Evolutionary conservation across 2,329 filamentous ascomycete species (phyloP).

Genomic region (Stachybotrys echinatus): DNA sequence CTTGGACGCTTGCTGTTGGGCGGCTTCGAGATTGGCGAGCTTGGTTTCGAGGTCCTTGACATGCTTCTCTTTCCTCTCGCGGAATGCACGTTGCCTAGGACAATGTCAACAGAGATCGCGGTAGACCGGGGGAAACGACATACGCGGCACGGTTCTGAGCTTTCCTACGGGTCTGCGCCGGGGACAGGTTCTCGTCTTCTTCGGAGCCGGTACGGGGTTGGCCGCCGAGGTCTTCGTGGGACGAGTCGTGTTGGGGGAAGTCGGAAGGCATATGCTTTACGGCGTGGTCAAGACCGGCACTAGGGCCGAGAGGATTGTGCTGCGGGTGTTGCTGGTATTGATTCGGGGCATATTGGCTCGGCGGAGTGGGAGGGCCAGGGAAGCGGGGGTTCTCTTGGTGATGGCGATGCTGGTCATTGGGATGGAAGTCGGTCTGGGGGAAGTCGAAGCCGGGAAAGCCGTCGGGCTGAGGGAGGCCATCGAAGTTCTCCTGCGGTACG

Average conservation of each 20-base stretch:
- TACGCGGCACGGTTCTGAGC: conserved; percentile 59
- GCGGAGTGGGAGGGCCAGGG: conserved; percentile 47
- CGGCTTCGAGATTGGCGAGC: conserved; percentile 69
- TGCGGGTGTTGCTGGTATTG: conserved; percentile 15
- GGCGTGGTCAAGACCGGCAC: conserved; percentile 12
- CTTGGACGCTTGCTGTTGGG: conserved; percentile 64
- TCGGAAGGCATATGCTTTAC: conserved; percentile 7
- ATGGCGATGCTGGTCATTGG: too few species aligned
- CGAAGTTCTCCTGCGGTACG: conserved; percentile 44
- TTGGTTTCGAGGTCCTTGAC: conserved; percentile 91
- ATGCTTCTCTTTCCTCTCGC: conserved; percentile 90
- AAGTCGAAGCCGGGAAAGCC: conserved; percentile 44
- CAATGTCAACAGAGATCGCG: neutral
- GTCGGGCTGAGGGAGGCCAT: conserved; percentile 40
- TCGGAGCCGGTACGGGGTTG: conserved; percentile 39
- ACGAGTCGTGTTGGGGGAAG: conserved; percentile 26
- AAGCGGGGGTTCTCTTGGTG: conserved; percentile 25
- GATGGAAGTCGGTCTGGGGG: conserved; percentile 28
- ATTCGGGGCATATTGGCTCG: conserved; percentile 30
- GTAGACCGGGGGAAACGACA: conserved; percentile 22
- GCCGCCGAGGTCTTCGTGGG: conserved; percentile 25
- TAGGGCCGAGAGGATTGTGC: conserved; percentile 17
- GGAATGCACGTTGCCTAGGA: conserved; percentile 83
- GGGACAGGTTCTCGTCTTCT: conserved; percentile 51
- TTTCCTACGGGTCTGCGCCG: conserved; percentile 53